Evolutionary conservation across 371 early-diverging fungal genomes (phyloP), one percentile per base, ranked within the genome.

Genomic region (Saksenaea oblongispora): DNA sequence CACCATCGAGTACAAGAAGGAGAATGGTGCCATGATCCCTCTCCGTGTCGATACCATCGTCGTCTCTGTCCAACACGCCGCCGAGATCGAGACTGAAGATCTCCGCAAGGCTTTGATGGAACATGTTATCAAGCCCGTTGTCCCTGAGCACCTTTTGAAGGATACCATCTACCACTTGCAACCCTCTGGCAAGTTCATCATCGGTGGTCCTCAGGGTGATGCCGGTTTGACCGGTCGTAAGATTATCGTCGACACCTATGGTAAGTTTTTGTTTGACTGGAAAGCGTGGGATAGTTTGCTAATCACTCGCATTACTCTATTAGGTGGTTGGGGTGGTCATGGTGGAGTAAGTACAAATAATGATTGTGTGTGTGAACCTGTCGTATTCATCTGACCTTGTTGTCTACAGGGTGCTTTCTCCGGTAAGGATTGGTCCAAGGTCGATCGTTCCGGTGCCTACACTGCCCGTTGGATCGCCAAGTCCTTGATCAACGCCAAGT

Each of bases 351-450:
- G 42, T 41, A 31, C 31, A 31, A 31, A 31, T 31, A 31, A 31
- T 31, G 31, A 31, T 31, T 31, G 31, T 31, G 31, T 31, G 31
- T 31, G 31, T 31, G 31, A 31, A 31, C 31, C 31, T 31, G 31
- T 31, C 7, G 14, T 17, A 41, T 41, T 41, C 42, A 41, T 41
- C 42, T 41, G 42, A 41, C 42, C 9, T 5, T 17, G 5, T n/a
- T 37, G 10, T 41, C 42, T 41, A 14, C 42, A 41, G 42, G 99
- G 99, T 85, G 97, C 98, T 73, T 99, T 98, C 93, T 94, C 94
- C 72, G 99, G 99, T 68, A 99, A 99, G 91, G 99, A 99, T 88
- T 98, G 95, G 94, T 96, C 98, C 88, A 99, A 99, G 93, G 99
- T 99, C 76, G 99, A 99, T 82, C 93, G 99, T 84, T 98, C 97